Evolutionary conservation across 2,329 filamentous ascomycete species (phyloP), one percentile per base, ranked within the genome.

Genomic region (Whalleya microplaca): DNA sequence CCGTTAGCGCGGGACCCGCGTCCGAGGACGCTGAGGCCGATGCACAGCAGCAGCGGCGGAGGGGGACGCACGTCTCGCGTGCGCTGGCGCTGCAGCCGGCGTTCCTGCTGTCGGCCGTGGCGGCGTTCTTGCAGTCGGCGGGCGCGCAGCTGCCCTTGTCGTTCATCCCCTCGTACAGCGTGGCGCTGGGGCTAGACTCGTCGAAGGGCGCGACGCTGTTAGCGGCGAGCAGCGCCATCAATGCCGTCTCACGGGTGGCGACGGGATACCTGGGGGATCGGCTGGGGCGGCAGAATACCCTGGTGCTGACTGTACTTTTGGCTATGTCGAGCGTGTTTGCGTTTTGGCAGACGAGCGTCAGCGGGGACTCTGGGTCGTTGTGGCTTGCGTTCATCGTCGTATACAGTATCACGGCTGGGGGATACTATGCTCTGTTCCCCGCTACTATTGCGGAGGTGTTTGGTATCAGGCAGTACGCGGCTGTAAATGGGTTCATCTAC

Each of bases 381-480:
- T 78, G 76, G 75, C 52, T 79, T 4, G 65, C 72, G 2, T 76
- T 79, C 60, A 71, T 79, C 21, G 69, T 73, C 2, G 52, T 76
- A 8, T 80, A 80, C 63, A 76, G 76, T n/a, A 53, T 73, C 50
- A 71, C 75, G 2, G 72, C 71, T 1, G 77, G 78, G 19, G 76
- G 77, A 1, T 80, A 80, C 55, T 78, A 78, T 61, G 74, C 71
- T 9, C 65, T 80, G 5, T 78, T 79, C 54, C 77, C 77, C 1
- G 77, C 76, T 0, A 73, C 76, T 9, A 74, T 80, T 14, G 74
- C 76, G n/a, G 78, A 80, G 56, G 74, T 80, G 3, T 80, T 80
- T 64, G 77, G 77, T 2, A 75, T 80, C 23, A 72, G 74, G 53
- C 75, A 76, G 45, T 80, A 79, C 58, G 76, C 76, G 0, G 75